These are phyloP conservation scores for Lumnitzera littorea DNA, from an alignment of 345 rosid species.

Conservation along the genomic window DNA sequence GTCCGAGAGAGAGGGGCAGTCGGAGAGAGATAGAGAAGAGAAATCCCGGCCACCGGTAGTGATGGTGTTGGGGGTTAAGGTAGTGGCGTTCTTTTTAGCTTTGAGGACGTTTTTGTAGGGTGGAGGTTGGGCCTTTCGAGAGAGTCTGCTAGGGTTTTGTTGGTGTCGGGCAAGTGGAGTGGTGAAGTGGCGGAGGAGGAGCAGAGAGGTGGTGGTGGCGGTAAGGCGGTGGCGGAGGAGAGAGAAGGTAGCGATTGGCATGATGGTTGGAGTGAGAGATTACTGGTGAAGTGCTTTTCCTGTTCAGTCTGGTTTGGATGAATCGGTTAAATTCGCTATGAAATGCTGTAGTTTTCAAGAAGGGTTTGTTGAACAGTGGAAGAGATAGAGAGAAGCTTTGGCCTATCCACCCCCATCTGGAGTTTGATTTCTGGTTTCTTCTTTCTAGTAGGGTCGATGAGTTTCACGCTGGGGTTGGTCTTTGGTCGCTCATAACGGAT, in stretches of 20 bases:
- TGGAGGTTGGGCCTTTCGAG: slow-evolving; percentile 30
- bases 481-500: too few species aligned
- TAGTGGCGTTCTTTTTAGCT: slow-evolving; percentile 43
- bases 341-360: too few species aligned
- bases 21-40: slow-evolving; percentile 58
- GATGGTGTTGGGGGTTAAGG: too few species aligned
- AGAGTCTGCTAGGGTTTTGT: slow-evolving; percentile 33
- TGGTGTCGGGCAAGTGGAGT: slow-evolving; percentile 32
- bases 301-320: too few species aligned
- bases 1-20: slow-evolving; percentile 44
- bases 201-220: slow-evolving; percentile 10
- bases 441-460: too few species aligned
- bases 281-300: too few species aligned
- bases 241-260: slow-evolving; percentile 16
- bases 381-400: too few species aligned
- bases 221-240: slow-evolving; percentile 19
- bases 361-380: too few species aligned
- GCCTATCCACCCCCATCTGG: too few species aligned
- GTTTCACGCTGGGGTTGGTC: too few species aligned
- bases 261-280: neutral
- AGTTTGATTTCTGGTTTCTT: too few species aligned
- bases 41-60: slow-evolving; percentile 19
- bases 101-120: slow-evolving; percentile 61
- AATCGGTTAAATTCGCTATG: too few species aligned
- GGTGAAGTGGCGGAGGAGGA: slow-evolving; percentile 33